Percentiles rank a stretch among this genome's conserved stretches.
Evolutionary conservation across 1,284 basidiomycete species (phyloP).

Genomic region (Malassezia vespertilionis): DNA sequence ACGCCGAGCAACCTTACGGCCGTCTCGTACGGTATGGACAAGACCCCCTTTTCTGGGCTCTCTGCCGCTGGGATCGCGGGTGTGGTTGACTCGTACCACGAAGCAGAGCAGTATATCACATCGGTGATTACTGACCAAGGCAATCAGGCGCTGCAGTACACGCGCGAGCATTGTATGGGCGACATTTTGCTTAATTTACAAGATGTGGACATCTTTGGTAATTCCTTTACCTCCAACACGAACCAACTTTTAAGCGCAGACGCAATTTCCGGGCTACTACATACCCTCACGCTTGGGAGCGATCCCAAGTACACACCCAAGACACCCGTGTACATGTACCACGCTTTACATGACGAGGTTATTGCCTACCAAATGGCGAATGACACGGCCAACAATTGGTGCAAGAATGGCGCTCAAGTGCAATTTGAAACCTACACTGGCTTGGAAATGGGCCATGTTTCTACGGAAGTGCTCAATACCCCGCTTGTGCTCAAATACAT

Average conservation of each 20-base stretch:
- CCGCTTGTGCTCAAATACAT: conserved; percentile 16
- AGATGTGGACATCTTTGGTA: conserved; percentile 12
- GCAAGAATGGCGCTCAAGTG: conserved; percentile 32
- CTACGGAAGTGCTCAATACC: conserved; percentile 15
- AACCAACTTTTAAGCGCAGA: conserved; percentile 1
- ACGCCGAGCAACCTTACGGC: conserved; percentile 30
- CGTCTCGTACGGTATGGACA: conserved; percentile 15
- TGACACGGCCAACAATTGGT: conserved; percentile 28
- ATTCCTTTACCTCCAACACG: conserved; percentile 4
- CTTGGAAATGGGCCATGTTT: conserved; percentile 16
- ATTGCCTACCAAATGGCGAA: conserved; percentile 23
- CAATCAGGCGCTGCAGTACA: conserved; percentile 16
- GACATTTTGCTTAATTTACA: conserved; percentile 19
- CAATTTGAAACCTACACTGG: conserved; percentile 20
- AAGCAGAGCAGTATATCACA: conserved; percentile 25
- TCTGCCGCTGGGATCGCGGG: conserved; percentile 33
- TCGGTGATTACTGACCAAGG: conserved; percentile 26
- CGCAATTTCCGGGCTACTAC: neutral
- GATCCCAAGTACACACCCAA: conserved; percentile 17
- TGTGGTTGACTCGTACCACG: conserved; percentile 23
- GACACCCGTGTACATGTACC: conserved; percentile 33
- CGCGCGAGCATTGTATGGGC: conserved; percentile 19
- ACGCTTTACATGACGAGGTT: conserved; percentile 34
- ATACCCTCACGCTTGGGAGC: conserved; percentile 6
- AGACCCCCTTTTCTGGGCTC: conserved; percentile 27